These are phyloP conservation scores for Eragrostis tef DNA, from an alignment of 202 grass and related monocot genomes.

Conservation along the genomic window DNA sequence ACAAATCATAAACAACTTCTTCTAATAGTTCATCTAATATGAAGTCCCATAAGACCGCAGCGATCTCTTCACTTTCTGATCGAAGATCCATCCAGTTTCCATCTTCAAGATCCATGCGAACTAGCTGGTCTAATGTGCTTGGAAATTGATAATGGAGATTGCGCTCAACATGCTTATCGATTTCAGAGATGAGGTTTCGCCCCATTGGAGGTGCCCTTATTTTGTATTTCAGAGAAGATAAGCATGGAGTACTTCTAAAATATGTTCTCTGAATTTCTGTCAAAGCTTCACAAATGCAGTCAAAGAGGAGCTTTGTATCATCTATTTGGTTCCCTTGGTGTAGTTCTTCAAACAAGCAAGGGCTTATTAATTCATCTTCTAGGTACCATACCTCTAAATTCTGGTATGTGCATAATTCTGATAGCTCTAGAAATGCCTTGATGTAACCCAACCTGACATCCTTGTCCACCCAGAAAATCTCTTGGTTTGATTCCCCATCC, in stretches of 20 bases:
- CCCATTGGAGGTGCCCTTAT: conserved; percentile 47
- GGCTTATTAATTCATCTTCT: conserved; percentile 65
- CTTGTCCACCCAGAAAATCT: conserved; percentile 49
- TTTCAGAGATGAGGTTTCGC: conserved; percentile 60
- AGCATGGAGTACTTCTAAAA: conserved; percentile 49
- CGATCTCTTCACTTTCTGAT: conserved; percentile 52
- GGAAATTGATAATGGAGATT: conserved; percentile 52
- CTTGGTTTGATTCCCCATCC: conserved; percentile 39
- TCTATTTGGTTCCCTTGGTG: conserved; percentile 48
- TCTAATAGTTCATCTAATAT: conserved; percentile 74
- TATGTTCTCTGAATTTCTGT: conserved; percentile 61
- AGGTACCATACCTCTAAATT: conserved; percentile 69
- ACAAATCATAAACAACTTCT: conserved; percentile 60
- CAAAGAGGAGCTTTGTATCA: conserved; percentile 72
- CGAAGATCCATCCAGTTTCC: conserved; percentile 64
- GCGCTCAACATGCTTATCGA: conserved; percentile 55
- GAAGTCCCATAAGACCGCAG: conserved; percentile 58
- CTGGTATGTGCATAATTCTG: conserved; percentile 60
- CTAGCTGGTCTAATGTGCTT: conserved; percentile 65
- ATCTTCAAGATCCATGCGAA: conserved; percentile 54
- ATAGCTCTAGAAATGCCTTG: conserved; percentile 62
- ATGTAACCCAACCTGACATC: conserved; percentile 65
- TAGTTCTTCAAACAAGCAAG: conserved; percentile 66
- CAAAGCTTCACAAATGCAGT: conserved; percentile 77
- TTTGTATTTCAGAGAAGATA: conserved; percentile 43